Evolutionary conservation across 2,329 filamentous ascomycete species (phyloP), one percentile per base, ranked within the genome.

Genomic region (Hymenoscyphus infarciens): DNA sequence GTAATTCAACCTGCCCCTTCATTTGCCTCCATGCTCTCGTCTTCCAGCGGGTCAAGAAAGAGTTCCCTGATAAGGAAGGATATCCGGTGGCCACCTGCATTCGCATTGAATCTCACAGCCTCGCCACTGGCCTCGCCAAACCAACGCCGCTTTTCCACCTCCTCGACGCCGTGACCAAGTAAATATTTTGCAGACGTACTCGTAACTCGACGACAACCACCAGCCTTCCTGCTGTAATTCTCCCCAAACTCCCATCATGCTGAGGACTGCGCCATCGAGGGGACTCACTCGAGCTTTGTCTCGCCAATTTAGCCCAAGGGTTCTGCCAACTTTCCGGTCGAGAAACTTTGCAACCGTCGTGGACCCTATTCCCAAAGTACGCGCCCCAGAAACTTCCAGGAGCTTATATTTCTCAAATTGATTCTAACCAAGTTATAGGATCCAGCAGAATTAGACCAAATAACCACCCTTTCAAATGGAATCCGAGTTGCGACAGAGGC

Each of bases 401-500:
- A 3, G 25, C 42, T 29, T 42, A 1, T 16, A 3, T 25, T 13
- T 22, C 16, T 7, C 13, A n/a, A 8, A 8, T 53, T 19, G 16
- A 16, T 5, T 22, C 71, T 71, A 64, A 74, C 61, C 3, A 15
- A 52, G 42, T 7, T 25, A 53, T 69, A 91, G 86, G 93, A 98
- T 74, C 91, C 92, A 15, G 88, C 87, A 57, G 91, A 97, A 67
- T 85, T 97, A 71, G 92, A 97, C 76, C 82, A 89, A 68, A 88
- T 98, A 72, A 96, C 93, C 7, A 93, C 88, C 1, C 85, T 99
- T 16, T 81, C 92, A 57, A 99, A 99, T 83, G 95, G 95, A 73
- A 80, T 99, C 68, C 91, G 94, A 63, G 92, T 99, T 63, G 95
- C 95, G 27, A 97, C 94, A 54, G 95, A 99, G 76, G 92, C 93